Conservation (phyloP, 768 basidiomycete species). For the Boletus rufocinnamomeus region DNA sequence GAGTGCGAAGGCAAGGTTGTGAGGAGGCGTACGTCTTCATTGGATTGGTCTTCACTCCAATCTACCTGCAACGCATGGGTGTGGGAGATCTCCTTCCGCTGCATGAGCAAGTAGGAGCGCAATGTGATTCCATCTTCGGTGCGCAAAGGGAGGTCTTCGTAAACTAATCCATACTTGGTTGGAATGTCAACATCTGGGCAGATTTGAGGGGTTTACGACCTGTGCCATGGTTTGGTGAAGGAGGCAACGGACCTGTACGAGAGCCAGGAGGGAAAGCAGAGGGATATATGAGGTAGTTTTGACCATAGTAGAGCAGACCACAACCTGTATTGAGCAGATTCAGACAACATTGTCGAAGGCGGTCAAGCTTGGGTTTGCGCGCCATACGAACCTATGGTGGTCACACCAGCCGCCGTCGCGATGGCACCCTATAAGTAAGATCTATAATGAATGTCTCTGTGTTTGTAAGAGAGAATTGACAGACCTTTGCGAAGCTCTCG, state of each 20-base stretch:
- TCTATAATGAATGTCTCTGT: not conserved
- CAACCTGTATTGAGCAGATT: conserved; percentile 45
- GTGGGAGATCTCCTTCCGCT: conserved; percentile 50
- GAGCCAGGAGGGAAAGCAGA: conserved; percentile 81
- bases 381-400: conserved; percentile 50
- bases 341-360: not conserved
- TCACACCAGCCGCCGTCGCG: conserved; percentile 58
- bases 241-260: conserved; percentile 56
- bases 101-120: conserved; percentile 75
- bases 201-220: conserved; percentile 3
- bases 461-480: not conserved
- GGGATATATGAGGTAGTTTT: conserved; percentile 90
- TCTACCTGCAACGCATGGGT: conserved; percentile 38
- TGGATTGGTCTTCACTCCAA: conserved; percentile 41
- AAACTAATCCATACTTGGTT: conserved; percentile 66
- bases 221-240: not conserved
- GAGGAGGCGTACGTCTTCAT: conserved; percentile 55
- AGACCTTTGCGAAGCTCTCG: conserved; percentile 48
- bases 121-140: conserved; percentile 75
- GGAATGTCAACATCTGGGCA: conserved; percentile 69
- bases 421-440: conserved; percentile 44
- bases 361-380: not conserved
- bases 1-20: not conserved
- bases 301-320: conserved; percentile 81
- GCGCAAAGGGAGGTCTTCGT: conserved; percentile 69